These are phyloP conservation scores for Bauhinia variegata DNA, from an alignment of 306 rosid species.

Conservation along the genomic window DNA sequence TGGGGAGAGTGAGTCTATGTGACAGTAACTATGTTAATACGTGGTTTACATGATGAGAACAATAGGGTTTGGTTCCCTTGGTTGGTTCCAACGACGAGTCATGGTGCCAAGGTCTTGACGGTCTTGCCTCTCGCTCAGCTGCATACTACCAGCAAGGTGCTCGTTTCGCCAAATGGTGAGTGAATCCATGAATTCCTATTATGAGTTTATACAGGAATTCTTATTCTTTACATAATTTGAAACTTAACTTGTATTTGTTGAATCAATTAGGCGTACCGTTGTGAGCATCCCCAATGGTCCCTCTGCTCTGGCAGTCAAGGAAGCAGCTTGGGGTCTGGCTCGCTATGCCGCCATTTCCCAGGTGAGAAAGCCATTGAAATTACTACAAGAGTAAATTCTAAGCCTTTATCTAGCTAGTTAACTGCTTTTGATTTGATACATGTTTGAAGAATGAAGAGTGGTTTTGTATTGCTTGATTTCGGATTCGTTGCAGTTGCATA, in stretches of 20 bases:
- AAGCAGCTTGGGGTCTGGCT: constrained; percentile 93
- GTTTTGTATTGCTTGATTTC: neutral
- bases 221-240: constrained; percentile 8
- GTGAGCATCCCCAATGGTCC: constrained; percentile 99
- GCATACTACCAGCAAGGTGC: constrained; percentile 95
- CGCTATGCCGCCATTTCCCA: constrained; percentile 95
- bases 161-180: constrained; percentile 97
- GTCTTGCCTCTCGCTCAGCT: constrained; percentile 86
- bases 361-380: constrained; percentile 47
- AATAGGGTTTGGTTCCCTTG: constrained; percentile 84
- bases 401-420: neutral
- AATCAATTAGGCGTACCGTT: constrained; percentile 69
- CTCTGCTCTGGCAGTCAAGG: constrained; percentile 89
- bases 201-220: too few species aligned
- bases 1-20: too few species aligned
- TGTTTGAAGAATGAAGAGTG: neutral
- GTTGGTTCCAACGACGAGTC: constrained; percentile 83
- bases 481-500: too few species aligned
- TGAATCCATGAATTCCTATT: constrained; percentile 22
- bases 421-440: neutral
- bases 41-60: constrained; percentile 28
- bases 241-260: constrained; percentile 13
- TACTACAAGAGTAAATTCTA: neutral
- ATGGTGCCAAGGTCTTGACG: constrained; percentile 99
- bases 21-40: constrained; percentile 1